phyloP scores from a whole-genome alignment of 2,329 filamentous ascomycete species.

The Daldinia sp. region DNA sequence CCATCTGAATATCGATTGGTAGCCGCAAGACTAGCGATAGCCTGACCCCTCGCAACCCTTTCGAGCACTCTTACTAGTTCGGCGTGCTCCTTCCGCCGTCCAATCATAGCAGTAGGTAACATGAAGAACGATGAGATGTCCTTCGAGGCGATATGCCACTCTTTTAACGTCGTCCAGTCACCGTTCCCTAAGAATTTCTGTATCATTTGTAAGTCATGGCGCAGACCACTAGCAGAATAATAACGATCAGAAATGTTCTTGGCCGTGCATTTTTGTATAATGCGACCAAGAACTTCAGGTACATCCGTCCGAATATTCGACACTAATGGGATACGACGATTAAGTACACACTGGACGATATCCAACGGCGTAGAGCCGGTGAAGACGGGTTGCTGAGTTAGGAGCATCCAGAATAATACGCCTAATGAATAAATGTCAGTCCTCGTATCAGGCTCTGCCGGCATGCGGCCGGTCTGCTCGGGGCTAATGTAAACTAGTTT shows the following conservation, averaged over 20 bases:
- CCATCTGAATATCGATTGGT: constrained; percentile 60
- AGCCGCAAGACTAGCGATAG: constrained; percentile 53
- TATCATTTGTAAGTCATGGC: constrained; percentile 79
- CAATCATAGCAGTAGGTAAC: constrained; percentile 82
- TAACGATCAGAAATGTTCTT: constrained; percentile 90
- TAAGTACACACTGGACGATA: constrained; percentile 88
- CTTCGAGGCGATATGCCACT: constrained; percentile 80
- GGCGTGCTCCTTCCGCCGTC: constrained; percentile 75
- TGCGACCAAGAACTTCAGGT: constrained; percentile 80
- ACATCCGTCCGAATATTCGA: constrained; percentile 82
- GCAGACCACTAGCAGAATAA: constrained; percentile 86
- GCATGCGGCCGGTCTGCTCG: constrained; percentile 92
- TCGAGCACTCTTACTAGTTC: constrained; percentile 79
- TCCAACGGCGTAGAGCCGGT: constrained; percentile 83
- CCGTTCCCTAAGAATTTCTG: constrained; percentile 79
- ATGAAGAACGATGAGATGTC: constrained; percentile 95
- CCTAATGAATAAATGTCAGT: constrained; percentile 95
- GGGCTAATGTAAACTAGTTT: constrained; percentile 93
- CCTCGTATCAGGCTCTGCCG: constrained; percentile 87
- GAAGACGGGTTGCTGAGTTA: constrained; percentile 82
- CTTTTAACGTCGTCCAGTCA: constrained; percentile 72
- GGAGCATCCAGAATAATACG: constrained; percentile 85
- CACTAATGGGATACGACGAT: constrained; percentile 78
- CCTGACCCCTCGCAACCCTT: constrained; percentile 73
- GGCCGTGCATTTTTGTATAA: constrained; percentile 92